Evolutionary conservation across 1,284 basidiomycete genomes (phyloP).

Genomic region (Lentinula novae-zelandiae): DNA sequence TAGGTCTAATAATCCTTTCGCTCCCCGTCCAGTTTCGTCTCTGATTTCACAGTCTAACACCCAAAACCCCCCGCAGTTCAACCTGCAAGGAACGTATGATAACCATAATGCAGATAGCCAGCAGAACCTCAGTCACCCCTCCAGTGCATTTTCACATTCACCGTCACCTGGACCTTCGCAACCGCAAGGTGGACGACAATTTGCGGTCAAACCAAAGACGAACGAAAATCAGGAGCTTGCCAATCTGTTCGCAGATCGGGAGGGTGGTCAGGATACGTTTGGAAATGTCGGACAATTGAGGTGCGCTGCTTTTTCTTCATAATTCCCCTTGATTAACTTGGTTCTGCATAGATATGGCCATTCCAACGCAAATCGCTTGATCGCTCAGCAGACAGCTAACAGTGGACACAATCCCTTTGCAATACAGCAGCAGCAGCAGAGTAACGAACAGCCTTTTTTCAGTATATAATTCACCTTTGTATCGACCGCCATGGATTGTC

Average conservation of each 20-base stretch:
- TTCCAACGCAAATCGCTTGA: constrained; percentile 54
- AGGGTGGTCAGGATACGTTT: constrained; percentile 92
- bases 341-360: constrained; percentile 59
- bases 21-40: constrained; percentile 38
- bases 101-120: constrained; percentile 31
- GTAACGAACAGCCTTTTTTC: constrained; percentile 80
- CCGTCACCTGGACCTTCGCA: constrained; percentile 21
- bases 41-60: constrained; percentile 27
- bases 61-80: constrained; percentile 45
- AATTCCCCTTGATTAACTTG: neutral
- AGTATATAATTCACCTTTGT: constrained; percentile 42
- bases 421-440: constrained; percentile 49
- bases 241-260: constrained; percentile 76
- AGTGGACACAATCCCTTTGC: constrained; percentile 72
- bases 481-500: neutral
- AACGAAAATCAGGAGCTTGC: constrained; percentile 80
- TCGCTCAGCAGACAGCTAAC: constrained; percentile 52
- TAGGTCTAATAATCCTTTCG: constrained; percentile 95
- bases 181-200: constrained; percentile 29
- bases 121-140: constrained; percentile 31
- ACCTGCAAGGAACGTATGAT: constrained; percentile 61
- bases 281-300: constrained; percentile 83
- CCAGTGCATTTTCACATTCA: constrained; percentile 34
- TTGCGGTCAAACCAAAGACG: constrained; percentile 45
- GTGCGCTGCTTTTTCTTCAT: constrained; percentile 26